phyloP scores from a whole-genome alignment of 2,329 filamentous ascomycete genomes.

The Xylariaceae sp. region DNA sequence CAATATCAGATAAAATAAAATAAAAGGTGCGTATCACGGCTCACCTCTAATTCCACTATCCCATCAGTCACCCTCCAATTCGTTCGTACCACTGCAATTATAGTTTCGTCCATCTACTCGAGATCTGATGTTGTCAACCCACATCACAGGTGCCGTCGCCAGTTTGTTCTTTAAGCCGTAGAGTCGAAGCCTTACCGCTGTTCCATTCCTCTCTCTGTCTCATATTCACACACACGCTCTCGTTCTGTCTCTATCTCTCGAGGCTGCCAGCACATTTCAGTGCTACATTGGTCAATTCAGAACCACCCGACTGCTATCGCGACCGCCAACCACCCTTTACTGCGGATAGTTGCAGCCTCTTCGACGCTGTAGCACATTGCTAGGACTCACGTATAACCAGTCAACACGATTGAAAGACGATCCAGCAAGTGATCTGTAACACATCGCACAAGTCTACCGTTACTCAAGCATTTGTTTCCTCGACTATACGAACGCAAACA shows the following conservation, averaged over 20 bases:
- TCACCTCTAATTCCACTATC: slow-evolving; percentile 3
- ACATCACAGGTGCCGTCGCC: slow-evolving; percentile 9
- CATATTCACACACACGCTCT: too few species aligned
- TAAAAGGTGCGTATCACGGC: slow-evolving; percentile 11
- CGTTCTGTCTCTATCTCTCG: too few species aligned
- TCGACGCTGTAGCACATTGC: slow-evolving; percentile 31
- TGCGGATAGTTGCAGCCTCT: slow-evolving; percentile 29
- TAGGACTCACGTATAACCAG: slow-evolving; percentile 13
- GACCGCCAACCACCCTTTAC: slow-evolving; percentile 5
- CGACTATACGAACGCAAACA: slow-evolving; percentile 15
- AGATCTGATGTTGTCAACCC: slow-evolving; percentile 17
- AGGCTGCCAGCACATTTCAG: not conserved
- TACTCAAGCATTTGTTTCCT: slow-evolving; percentile 19
- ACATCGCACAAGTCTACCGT: slow-evolving; percentile 9
- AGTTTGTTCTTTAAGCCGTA: slow-evolving; percentile 12
- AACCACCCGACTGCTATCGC: slow-evolving; percentile 1
- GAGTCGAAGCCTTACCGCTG: slow-evolving; percentile 3
- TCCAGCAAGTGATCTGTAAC: slow-evolving; percentile 10
- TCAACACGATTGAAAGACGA: slow-evolving; percentile 10
- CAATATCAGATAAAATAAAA: slow-evolving; percentile 20
- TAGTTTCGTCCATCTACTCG: slow-evolving; percentile 7
- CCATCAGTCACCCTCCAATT: slow-evolving; percentile 16
- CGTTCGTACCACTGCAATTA: slow-evolving; percentile 16
- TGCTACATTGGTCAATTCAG: slow-evolving; percentile 3
- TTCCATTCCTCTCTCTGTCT: slow-evolving; percentile 4